A percentile compares a stretch with the other conserved stretches of the same genome.
Evolutionary conservation across 2,329 filamentous ascomycete species (phyloP).

Genomic region (Fusarium marasasianum): DNA sequence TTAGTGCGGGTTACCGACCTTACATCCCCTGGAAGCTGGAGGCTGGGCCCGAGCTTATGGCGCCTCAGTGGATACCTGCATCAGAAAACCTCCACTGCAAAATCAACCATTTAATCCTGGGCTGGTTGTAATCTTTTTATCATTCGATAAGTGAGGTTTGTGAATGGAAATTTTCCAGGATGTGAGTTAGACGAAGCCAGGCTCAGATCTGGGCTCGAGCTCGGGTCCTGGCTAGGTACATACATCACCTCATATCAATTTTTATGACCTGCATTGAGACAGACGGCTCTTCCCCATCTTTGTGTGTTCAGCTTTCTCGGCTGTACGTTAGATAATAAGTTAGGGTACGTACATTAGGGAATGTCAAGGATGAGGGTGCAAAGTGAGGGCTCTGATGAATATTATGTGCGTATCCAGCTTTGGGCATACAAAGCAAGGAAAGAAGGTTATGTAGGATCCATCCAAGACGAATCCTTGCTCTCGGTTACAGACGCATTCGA

Average conservation of each 20-base stretch:
- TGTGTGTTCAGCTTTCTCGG: constrained; percentile 6
- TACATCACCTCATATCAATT: constrained; percentile 19
- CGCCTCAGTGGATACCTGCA: constrained; percentile 15
- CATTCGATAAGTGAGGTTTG: constrained; percentile 32
- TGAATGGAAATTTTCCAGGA: constrained; percentile 16
- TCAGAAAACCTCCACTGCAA: constrained; percentile 15
- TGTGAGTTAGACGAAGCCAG: constrained; percentile 5
- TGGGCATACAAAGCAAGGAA: constrained; percentile 1
- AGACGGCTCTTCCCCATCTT: constrained; percentile 9
- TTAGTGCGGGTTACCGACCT: constrained; percentile 11
- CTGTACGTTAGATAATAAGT: neutral
- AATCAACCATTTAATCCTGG: constrained; percentile 4
- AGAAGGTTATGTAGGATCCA: constrained; percentile 17
- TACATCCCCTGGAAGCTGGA: constrained; percentile 18
- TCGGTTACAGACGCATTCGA: constrained; percentile 10
- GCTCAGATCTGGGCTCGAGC: constrained; percentile 35
- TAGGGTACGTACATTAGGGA: neutral
- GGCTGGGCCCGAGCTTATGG: constrained; percentile 23
- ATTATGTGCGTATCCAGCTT: neutral
- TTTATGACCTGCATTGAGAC: constrained; percentile 3
- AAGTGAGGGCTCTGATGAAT: constrained; percentile 1
- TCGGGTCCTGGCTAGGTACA: neutral
- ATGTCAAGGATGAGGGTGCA: neutral
- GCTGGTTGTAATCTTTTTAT: constrained; percentile 15
- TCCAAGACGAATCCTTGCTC: constrained; percentile 10